Conservation (phyloP, 164 flowering plant species). For the Macadamia tetraphylla region DNA sequence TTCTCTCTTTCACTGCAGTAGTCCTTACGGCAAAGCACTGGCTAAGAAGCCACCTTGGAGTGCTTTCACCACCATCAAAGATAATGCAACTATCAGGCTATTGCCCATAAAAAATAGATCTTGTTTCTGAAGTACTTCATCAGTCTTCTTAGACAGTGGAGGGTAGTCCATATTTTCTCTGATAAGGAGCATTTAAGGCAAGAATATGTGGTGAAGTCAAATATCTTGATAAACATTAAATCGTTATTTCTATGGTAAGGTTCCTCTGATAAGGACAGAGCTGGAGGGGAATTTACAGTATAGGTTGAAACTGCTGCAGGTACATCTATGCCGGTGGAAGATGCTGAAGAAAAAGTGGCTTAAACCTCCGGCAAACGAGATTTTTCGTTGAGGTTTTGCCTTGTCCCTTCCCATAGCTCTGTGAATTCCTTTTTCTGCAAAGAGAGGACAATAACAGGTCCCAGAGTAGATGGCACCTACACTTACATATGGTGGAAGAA, state of each 20-base stretch:
- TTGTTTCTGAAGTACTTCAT: too few relatives aligned
- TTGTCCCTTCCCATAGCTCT: constrained; percentile 82
- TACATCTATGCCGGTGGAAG: not conserved
- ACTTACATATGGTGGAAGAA: constrained; percentile 1
- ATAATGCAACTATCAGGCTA: too few relatives aligned
- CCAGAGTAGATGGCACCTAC: constrained; percentile 90
- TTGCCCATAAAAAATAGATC: too few relatives aligned
- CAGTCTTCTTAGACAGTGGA: too few relatives aligned
- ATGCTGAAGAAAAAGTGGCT: constrained; percentile 6
- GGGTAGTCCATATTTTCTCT: too few relatives aligned
- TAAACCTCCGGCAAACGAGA: constrained; percentile 47
- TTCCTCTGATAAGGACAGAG: not conserved
- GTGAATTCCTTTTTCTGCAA: constrained; percentile 66
- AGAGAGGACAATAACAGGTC: constrained; percentile 66
- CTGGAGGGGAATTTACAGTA: not conserved
- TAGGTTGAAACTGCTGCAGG: not conserved
- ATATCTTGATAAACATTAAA: not conserved
- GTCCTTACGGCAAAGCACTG: too few relatives aligned
- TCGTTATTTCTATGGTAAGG: not conserved
- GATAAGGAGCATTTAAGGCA: not conserved
- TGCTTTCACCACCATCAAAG: too few relatives aligned
- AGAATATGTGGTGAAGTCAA: not conserved
- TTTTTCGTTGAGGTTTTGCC: constrained; percentile 40
- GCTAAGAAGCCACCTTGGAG: too few relatives aligned
- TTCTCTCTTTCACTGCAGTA: too few relatives aligned